Evolutionary conservation across 176 grass and related monocot genomes (phyloP), one percentile per base, ranked within the genome.

Genomic region (Juncus inflexus): DNA sequence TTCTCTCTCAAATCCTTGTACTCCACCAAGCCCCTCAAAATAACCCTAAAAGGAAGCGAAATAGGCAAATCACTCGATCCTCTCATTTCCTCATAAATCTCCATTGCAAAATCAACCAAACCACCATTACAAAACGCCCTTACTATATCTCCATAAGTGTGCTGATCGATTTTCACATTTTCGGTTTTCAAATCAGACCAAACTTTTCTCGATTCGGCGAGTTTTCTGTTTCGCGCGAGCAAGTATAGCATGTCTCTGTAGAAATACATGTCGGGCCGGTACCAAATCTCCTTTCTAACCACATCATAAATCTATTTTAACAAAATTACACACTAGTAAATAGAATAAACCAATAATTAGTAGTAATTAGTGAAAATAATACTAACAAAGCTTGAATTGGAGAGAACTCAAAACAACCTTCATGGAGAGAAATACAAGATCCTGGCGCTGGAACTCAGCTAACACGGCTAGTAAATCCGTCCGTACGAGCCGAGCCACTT

Each of bases 251-350:
- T 89, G 60, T 99, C 88, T 40, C 83, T 58, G 58, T 92, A 99
- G 5, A 99, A 82, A 57, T 86, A 99, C 94, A 96, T 92, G 56
- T 99, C 94, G 0, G 88, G 94, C 12, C 66, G 84, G 13, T 89
- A 99, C 85, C 94, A 99, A 28, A 99, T 91, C 73, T 99, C 94
- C 68, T 86, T 92, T 64, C 85, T 35, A 51, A 89, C 85, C 4
- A 67, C 67, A 64, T 65, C 67, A 62, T 99, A 92, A 83, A 99
- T 89, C 88, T 99, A 75, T 41, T 77, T 54, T 6, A 79, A 39
- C 4, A 84, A 28, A 28, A 28, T 7, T 58, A 16, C 3, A 42
- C 74, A 58, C 35, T 35, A 67, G 16, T 12, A 61, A 73, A 60
- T n/a, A 12, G 58, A 2, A 74, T 16, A 35, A 74, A 39, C 37